Evolutionary conservation across 2,329 filamentous ascomycete genomes (phyloP).

Genomic region (Ramularia endophylla): DNA sequence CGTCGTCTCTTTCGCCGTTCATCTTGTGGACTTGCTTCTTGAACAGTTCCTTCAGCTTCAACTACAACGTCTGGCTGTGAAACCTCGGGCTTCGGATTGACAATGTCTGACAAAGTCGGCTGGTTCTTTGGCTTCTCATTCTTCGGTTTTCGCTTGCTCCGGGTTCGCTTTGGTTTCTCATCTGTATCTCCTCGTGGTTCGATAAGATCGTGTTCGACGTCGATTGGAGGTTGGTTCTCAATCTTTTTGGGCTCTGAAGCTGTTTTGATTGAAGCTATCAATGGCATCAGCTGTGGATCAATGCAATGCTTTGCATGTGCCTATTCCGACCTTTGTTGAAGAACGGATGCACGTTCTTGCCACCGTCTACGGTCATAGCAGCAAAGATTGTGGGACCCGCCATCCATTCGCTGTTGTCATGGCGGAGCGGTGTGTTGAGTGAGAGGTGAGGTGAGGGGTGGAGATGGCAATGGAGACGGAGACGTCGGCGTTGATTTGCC

Average conservation of each 20-base stretch:
- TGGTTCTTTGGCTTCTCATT: constrained; percentile 23
- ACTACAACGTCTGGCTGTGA: not conserved
- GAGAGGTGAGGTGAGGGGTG: too few relatives aligned
- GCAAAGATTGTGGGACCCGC: constrained; percentile 16
- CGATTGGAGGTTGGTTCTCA: not conserved
- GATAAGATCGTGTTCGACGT: not conserved
- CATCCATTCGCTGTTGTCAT: constrained; percentile 13
- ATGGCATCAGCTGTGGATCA: too few relatives aligned
- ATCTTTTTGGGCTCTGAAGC: not conserved
- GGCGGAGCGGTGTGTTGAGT: not conserved
- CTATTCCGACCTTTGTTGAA: constrained; percentile 12
- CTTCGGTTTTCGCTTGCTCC: constrained; percentile 12
- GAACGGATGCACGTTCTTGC: constrained; percentile 27
- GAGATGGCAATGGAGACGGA: too few relatives aligned
- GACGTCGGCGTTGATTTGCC: not conserved
- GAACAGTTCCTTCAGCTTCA: not conserved
- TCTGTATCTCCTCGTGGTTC: constrained; percentile 1
- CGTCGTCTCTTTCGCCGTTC: constrained; percentile 35
- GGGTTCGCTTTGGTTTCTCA: constrained; percentile 11
- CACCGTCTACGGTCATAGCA: constrained; percentile 23
- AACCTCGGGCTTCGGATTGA: constrained; percentile 19
- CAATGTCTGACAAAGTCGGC: constrained; percentile 24
- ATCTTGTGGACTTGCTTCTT: constrained; percentile 13
- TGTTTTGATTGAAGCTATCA: too few relatives aligned
- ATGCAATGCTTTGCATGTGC: not conserved